These are phyloP conservation scores for Geosmithia flava DNA, from an alignment of 2,329 filamentous ascomycete genomes.

Conservation along the genomic window DNA sequence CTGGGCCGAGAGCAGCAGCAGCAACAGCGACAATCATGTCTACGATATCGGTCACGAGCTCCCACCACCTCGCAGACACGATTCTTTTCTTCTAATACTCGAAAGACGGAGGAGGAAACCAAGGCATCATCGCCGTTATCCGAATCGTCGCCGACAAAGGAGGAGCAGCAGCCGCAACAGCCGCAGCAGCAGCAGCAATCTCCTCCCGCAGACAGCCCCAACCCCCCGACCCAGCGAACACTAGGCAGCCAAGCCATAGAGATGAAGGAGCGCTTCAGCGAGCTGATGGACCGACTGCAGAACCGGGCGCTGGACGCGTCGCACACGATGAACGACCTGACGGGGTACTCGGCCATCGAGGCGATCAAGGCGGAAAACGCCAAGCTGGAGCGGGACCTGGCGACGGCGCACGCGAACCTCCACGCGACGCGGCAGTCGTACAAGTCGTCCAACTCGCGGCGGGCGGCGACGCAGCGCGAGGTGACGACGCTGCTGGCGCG, in stretches of 20 bases:
- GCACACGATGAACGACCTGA: constrained; percentile 84
- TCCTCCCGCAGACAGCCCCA: constrained; percentile 13
- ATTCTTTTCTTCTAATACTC: not conserved
- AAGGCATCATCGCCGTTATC: not conserved
- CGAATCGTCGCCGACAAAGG: not conserved
- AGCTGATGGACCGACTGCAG: constrained; percentile 80
- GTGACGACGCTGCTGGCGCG: constrained; percentile 87
- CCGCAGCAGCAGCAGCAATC: not conserved
- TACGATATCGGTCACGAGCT: not conserved
- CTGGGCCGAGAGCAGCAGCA: not conserved
- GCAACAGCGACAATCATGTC: not conserved
- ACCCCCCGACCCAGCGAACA: constrained; percentile 9
- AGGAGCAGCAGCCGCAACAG: not conserved
- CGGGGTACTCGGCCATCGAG: constrained; percentile 88
- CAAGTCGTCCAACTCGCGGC: constrained; percentile 69
- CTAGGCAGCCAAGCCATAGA: constrained; percentile 16
- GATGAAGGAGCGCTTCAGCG: constrained; percentile 19
- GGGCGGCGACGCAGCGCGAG: constrained; percentile 85
- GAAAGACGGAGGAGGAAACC: not conserved
- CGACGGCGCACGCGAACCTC: constrained; percentile 50
- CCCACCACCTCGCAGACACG: not conserved
- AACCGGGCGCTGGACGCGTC: constrained; percentile 74
- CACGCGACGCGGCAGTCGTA: constrained; percentile 63
- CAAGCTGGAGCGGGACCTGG: constrained; percentile 46
- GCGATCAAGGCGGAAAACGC: constrained; percentile 69